Base-by-base conservation (phyloP, 2,329 filamentous ascomycete species). In the Pseudopyrenochaeta lycopersici region DNA sequence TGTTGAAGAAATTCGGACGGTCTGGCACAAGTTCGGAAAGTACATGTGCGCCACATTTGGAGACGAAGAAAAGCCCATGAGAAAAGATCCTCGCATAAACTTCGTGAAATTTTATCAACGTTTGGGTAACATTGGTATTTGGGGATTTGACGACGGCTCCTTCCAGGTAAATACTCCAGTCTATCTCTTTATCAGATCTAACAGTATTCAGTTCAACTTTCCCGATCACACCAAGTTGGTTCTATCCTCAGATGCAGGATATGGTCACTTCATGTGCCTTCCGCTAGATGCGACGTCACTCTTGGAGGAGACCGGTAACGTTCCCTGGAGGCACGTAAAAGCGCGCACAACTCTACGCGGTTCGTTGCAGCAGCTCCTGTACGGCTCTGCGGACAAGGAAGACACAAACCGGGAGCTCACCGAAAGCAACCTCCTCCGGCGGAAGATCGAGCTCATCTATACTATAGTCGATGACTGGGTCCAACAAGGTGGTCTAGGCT, bases 151-250 rank as follows among this genome's bases (percentile, higher is more conserved):
- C 50, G 90, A 94, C 70, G 91, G 91, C 2, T 90, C 91, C 66
- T 82, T 93, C 62, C 90, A 90, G 81, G 87, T 88, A 79, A 62
- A 77, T 17, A 14, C 9, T 14, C 23, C n/a, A 20, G 5, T 4
- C 5, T 32, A 36, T n/a, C n/a, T 40, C 36, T 23, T 27, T 7
- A 29, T 17, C 18, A 17, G 12, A 33, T 42, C 57, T 60, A 47
- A 60, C 45, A 38, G n/a, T 45, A 4, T 12, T 3, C 60, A 92
- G 85, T 90, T 94, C 77, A 94, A 95, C 77, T 95, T 95, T 74
- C 90, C 91, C 2, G 91, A 95, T 64, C 91, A 95, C 73, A 94
- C 91, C 54, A 95, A 95, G 77, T 85, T 95, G 49, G 88, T 94
- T 11, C 78, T 95, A 21, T 90, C 91, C 52, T 79, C 88, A 1